These are phyloP conservation scores for Luvunga scandens DNA, from an alignment of 345 rosid genomes.

Conservation along the genomic window DNA sequence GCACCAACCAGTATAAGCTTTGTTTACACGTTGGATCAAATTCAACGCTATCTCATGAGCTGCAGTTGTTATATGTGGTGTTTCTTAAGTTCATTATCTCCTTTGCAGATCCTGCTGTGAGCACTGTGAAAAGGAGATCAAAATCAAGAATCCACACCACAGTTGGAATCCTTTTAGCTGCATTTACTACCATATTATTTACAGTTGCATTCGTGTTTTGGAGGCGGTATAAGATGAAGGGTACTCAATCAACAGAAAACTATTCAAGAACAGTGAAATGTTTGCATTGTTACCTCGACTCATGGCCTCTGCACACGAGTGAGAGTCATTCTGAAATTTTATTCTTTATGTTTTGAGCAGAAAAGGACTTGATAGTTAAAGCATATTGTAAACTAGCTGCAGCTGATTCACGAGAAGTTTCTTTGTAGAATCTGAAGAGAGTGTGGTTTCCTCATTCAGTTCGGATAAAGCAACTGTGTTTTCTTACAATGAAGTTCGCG, in stretches of 20 bases:
- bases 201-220: conserved; percentile 14
- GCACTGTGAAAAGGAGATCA: conserved; percentile 3
- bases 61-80: background rate
- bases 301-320: conserved; percentile 13
- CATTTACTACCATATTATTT: conserved; percentile 7
- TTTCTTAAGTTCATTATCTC: background rate
- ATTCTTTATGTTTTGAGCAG: background rate
- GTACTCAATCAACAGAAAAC: conserved; percentile 1
- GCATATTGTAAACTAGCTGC: background rate
- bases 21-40: background rate
- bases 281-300: conserved; percentile 11
- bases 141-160: conserved; percentile 7
- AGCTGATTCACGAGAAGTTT: conserved; percentile 10
- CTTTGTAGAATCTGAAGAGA: conserved; percentile 21
- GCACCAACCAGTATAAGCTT: background rate
- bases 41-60: background rate
- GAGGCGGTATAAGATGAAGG: conserved; percentile 13
- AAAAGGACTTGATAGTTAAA: background rate
- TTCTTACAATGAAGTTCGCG: conserved; percentile 26
- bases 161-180: conserved; percentile 24
- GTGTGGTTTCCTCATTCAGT: conserved; percentile 14
- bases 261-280: background rate
- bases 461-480: conserved; percentile 26
- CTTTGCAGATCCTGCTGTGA: conserved; percentile 16
- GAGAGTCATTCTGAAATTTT: background rate